Evolutionary conservation across 495 filamentous ascomycete species (phyloP).

Genomic region (Pseudevernia furfuracea): DNA sequence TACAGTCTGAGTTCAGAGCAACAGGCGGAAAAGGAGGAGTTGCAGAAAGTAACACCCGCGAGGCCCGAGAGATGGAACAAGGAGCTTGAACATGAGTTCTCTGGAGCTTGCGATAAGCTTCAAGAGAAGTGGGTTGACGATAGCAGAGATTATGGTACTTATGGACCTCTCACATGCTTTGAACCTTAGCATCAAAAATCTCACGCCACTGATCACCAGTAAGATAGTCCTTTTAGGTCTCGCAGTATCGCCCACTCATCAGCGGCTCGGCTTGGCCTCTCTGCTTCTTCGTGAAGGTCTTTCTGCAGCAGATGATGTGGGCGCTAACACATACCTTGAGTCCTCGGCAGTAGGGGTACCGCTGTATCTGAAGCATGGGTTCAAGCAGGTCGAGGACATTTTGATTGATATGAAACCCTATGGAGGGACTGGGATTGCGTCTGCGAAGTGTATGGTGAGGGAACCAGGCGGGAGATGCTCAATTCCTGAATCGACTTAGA

Average conservation of each 20-base stretch:
- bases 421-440: not conserved
- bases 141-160: not conserved
- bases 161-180: not conserved
- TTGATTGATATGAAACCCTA: not conserved
- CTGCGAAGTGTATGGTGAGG: not conserved
- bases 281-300: not conserved
- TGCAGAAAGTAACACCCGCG: not conserved
- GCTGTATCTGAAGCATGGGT: not conserved
- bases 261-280: not conserved
- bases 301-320: not conserved
- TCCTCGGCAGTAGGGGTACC: not conserved
- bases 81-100: not conserved
- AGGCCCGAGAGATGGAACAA: not conserved
- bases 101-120: not conserved
- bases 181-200: not conserved
- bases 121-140: conserved; percentile 1
- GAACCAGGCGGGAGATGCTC: not conserved
- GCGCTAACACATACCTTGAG: not conserved
- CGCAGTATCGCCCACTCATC: not conserved
- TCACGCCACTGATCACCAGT: not conserved
- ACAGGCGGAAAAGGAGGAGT: not conserved
- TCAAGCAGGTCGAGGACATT: not conserved
- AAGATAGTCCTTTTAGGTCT: not conserved
- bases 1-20: not conserved
- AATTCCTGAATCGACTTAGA: not conserved